Conservation (phyloP, 495 filamentous ascomycete genomes). For the Podospora appendiculata region DNA sequence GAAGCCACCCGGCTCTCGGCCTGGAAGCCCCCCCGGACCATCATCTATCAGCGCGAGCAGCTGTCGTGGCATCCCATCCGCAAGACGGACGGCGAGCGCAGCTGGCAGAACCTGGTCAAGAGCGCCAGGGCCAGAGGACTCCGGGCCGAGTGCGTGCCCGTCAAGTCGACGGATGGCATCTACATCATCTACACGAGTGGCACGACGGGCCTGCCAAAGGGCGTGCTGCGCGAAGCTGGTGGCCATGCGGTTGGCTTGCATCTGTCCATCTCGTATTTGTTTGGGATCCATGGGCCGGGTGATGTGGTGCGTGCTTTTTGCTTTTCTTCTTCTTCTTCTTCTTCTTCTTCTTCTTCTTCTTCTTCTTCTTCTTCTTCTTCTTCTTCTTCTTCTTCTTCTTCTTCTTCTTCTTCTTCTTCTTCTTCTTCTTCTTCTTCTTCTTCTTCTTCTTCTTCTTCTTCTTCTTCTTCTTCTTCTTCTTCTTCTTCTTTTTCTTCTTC, state of each 20-base stretch:
- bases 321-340: too few species aligned
- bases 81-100: conserved; percentile 57
- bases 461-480: too few species aligned
- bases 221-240: conserved; percentile 74
- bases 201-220: conserved; percentile 84
- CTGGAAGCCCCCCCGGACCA: conserved; percentile 57
- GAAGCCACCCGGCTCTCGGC: conserved; percentile 52
- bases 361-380: too few species aligned
- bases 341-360: too few species aligned
- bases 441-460: too few species aligned
- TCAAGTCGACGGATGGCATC: conserved; percentile 65
- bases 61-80: conserved; percentile 61
- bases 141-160: conserved; percentile 63
- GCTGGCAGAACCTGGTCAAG: conserved; percentile 70
- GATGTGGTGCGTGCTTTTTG: conserved; percentile 47
- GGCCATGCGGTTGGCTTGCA: conserved; percentile 84
- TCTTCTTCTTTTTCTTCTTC: too few species aligned
- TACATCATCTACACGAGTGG: conserved; percentile 89
- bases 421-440: too few species aligned
- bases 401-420: too few species aligned
- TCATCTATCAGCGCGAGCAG: conserved; percentile 75
- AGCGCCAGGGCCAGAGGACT: conserved; percentile 57
- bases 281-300: conserved; percentile 68
- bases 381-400: too few species aligned
- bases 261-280: conserved; percentile 69